Evolutionary conservation across 371 early-diverging fungal species (phyloP), one percentile per base, ranked within the genome.

Genomic region (Haplosporangium sp.): DNA sequence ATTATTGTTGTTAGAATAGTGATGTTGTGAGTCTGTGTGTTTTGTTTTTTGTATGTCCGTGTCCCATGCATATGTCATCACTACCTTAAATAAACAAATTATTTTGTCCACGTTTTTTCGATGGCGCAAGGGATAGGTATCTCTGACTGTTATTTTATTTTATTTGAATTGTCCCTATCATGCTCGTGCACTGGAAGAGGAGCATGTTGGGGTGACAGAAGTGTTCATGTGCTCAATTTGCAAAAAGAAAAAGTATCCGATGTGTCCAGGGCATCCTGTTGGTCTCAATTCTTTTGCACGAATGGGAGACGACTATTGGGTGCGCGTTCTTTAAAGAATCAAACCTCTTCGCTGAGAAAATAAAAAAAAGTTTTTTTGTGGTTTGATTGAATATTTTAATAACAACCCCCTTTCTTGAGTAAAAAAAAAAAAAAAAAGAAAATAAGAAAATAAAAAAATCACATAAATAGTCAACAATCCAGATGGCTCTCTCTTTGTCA

Each of bases 71-170:
- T 48, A n/a, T 48, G 48, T 3, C 48, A 48, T 48, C 17, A 4
- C n/a, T 17, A 3, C 13, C 17, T 17, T 13, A 13, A 48, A 42
- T 42, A 48, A 13, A 48, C 13, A 48, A 48, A 37, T 37, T 59
- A 38, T 59, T 27, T n/a, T 59, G 59, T 59, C 59, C 59, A 59
- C 59, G 59, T 59, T 59, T 59, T n/a, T 17, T 34, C 27, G 38
- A 59, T 6, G 59, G 59, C 59, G 15, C 39, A 20, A 4, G 15
- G 59, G 48, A 13, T 48, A 17, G 48, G 48, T 13, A 48, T 48
- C 48, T 9, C 5, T 48, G 48, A 38, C 38, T 59, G 38, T 7
- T 38, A 20, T 34, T 27, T 35, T 27, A 27, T 27, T 27, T 27
- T 27, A 27, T 20, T 27, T 8, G 34, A 56, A 7, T 20, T 53